Evolutionary conservation across 768 basidiomycete genomes (phyloP).

Genomic region (Porphyrellus cyaneotinctus): DNA sequence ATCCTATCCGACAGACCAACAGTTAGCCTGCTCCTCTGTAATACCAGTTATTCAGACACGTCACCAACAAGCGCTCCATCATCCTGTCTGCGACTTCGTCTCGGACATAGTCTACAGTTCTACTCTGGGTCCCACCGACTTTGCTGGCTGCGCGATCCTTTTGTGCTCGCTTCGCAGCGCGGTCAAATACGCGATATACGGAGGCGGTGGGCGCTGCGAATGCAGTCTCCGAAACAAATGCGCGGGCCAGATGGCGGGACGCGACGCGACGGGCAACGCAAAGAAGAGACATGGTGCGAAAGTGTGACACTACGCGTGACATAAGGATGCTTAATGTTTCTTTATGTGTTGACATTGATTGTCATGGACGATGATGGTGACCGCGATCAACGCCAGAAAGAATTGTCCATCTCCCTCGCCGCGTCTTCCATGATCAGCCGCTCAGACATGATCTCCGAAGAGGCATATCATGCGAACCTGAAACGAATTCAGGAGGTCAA

Average conservation of each 20-base stretch:
- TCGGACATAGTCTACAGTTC: conserved; percentile 86
- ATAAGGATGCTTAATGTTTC: neutral
- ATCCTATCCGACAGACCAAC: conserved; percentile 52
- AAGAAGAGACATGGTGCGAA: conserved; percentile 17
- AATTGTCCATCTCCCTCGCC: conserved; percentile 13
- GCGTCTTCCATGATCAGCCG: conserved; percentile 26
- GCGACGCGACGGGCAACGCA: neutral
- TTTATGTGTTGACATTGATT: neutral
- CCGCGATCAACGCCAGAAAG: conserved; percentile 8
- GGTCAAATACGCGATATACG: conserved; percentile 83
- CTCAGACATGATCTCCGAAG: conserved; percentile 15
- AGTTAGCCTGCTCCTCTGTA: conserved; percentile 2
- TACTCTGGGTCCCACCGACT: conserved; percentile 56
- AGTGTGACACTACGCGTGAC: conserved; percentile 17
- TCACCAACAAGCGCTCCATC: conserved; percentile 84
- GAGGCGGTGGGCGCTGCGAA: conserved; percentile 39
- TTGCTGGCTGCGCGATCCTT: conserved; percentile 65
- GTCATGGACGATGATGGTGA: conserved; percentile 18
- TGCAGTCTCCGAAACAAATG: conserved; percentile 47
- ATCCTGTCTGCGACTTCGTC: conserved; percentile 88
- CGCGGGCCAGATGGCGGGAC: conserved; percentile 28
- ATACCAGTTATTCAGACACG: conserved; percentile 14
- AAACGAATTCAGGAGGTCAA: conserved; percentile 29
- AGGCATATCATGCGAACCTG: conserved; percentile 24
- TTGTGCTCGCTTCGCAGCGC: conserved; percentile 71